phyloP scores from a whole-genome alignment of 345 rosid species.

The Eucalyptus grandis region DNA sequence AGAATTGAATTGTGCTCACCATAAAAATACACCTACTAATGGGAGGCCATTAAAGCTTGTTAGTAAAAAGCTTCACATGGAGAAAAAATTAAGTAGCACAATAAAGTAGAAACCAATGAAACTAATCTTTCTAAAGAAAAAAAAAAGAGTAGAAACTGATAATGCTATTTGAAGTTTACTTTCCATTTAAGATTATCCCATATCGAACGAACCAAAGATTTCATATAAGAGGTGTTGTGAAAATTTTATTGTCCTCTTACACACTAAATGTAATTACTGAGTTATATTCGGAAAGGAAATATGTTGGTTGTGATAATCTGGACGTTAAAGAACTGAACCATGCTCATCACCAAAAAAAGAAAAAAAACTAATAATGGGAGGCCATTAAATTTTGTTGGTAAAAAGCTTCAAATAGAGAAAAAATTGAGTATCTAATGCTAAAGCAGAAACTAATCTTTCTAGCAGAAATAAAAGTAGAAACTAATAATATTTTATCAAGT shows the following conservation, averaged over 20 bases:
- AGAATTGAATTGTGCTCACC: not conserved
- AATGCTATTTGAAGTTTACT: too few species aligned
- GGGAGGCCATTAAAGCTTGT: not conserved
- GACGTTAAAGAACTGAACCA: not conserved
- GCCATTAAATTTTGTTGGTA: too few species aligned
- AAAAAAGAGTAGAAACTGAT: not conserved
- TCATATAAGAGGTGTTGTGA: not conserved
- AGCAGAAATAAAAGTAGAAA: not conserved
- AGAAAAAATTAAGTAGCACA: not conserved
- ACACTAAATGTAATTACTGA: too few species aligned
- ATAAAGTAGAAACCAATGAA: not conserved
- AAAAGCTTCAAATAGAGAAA: too few species aligned
- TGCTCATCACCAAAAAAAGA: not conserved
- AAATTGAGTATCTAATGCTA: not conserved
- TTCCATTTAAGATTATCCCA: not conserved
- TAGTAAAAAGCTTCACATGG: not conserved
- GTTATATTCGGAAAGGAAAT: not conserved
- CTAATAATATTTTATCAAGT: too few species aligned
- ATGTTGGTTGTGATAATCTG: not conserved
- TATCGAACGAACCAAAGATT: not conserved
- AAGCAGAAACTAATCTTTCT: not conserved
- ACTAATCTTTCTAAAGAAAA: not conserved
- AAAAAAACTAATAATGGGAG: too few species aligned
- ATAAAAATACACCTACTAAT: not conserved
- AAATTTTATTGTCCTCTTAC: too few species aligned